These are phyloP conservation scores for Juncus effusus DNA, from an alignment of 176 grass and related monocot genomes.

Conservation along the genomic window DNA sequence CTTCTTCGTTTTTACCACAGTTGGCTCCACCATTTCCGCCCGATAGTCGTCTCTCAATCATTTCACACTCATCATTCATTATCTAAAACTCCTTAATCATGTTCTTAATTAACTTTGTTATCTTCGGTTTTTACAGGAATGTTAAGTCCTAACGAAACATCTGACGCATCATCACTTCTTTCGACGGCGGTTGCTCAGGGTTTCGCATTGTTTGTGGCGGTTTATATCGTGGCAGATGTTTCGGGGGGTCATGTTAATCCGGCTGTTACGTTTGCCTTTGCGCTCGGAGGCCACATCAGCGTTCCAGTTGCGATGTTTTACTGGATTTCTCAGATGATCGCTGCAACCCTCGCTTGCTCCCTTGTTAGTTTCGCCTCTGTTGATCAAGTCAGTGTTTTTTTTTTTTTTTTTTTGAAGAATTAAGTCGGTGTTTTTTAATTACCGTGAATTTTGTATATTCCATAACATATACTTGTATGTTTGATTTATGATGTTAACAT, in stretches of 20 bases:
- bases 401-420: neutral
- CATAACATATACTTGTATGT: neutral
- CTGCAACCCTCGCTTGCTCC: conserved; percentile 21
- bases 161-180: conserved; percentile 39
- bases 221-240: conserved; percentile 38
- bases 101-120: neutral
- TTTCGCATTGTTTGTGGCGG: conserved; percentile 37
- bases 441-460: neutral
- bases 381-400: conserved; percentile 15
- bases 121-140: conserved; percentile 8
- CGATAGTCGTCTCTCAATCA: conserved; percentile 2
- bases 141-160: conserved; percentile 25
- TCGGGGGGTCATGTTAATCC: conserved; percentile 45
- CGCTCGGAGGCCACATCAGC: conserved; percentile 41
- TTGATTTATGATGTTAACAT: neutral
- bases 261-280: conserved; percentile 40
- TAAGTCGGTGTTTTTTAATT: neutral
- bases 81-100: neutral
- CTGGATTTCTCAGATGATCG: conserved; percentile 39
- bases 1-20: conserved; percentile 41
- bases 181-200: conserved; percentile 38
- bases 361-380: conserved; percentile 41
- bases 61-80: neutral
- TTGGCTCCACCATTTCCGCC: conserved; percentile 41
- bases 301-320: conserved; percentile 42